These are phyloP conservation scores for Blastomyces percursus DNA, from an alignment of 2,329 filamentous ascomycete genomes.

Conservation along the genomic window DNA sequence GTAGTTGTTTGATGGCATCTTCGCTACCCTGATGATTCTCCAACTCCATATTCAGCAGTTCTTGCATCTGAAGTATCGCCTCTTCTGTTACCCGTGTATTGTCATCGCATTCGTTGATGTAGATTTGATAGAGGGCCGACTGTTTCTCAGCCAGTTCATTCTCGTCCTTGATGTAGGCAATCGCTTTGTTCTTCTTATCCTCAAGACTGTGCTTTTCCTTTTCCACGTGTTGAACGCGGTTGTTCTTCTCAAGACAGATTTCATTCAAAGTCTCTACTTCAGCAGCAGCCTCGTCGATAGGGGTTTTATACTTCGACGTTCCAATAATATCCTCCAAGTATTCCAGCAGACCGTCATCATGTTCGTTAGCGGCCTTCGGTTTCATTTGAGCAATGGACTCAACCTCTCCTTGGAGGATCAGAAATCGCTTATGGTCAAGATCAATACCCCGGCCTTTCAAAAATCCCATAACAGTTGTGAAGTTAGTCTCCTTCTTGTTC, in stretches of 20 bases:
- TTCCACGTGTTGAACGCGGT: slow-evolving; percentile 91
- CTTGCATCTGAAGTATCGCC: slow-evolving; percentile 80
- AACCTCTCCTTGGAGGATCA: slow-evolving; percentile 95
- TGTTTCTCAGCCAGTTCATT: slow-evolving; percentile 87
- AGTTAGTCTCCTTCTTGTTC: slow-evolving; percentile 78
- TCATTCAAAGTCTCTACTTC: slow-evolving; percentile 92
- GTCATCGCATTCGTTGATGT: slow-evolving; percentile 76
- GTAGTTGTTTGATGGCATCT: slow-evolving; percentile 77
- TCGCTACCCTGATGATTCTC: slow-evolving; percentile 87
- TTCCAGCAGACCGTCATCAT: slow-evolving; percentile 90
- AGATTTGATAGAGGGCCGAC: slow-evolving; percentile 84
- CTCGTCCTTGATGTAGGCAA: slow-evolving; percentile 81
- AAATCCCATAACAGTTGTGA: slow-evolving; percentile 79
- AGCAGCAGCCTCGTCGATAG: slow-evolving; percentile 84
- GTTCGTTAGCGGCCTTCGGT: slow-evolving; percentile 84
- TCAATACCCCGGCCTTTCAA: slow-evolving; percentile 83
- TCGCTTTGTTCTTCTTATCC: slow-evolving; percentile 90
- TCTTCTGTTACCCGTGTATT: slow-evolving; percentile 84
- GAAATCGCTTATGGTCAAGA: slow-evolving; percentile 93
- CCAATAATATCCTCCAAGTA: slow-evolving; percentile 98
- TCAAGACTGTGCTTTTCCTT: slow-evolving; percentile 90
- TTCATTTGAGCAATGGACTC: slow-evolving; percentile 99
- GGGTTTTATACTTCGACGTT: slow-evolving; percentile 94
- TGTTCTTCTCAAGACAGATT: slow-evolving; percentile 87
- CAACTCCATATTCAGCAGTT: slow-evolving; percentile 72